These are phyloP conservation scores for Erysimum pusillum DNA, from an alignment of 441 rosid genomes.

Conservation along the genomic window DNA sequence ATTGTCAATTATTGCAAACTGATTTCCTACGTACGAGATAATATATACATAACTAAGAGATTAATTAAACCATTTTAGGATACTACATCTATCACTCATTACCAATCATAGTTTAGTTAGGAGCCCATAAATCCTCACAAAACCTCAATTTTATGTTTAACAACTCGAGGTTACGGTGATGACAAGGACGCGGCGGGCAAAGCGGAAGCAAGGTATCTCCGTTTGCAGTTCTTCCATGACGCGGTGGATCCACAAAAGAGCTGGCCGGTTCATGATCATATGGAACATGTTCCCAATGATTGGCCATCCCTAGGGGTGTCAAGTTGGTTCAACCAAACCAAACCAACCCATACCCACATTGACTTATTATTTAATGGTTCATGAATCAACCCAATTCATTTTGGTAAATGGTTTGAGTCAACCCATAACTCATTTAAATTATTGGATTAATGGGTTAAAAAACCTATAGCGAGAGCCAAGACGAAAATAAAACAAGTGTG, in stretches of 20 bases:
- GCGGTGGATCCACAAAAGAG: slow-evolving; percentile 54
- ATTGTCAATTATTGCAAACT: slow-evolving; percentile 52
- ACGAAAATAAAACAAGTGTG: too few species aligned
- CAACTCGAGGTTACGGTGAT: slow-evolving; percentile 55
- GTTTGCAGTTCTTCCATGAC: slow-evolving; percentile 55
- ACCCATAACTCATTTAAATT: too few species aligned
- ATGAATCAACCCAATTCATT: too few species aligned
- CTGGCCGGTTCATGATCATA: slow-evolving; percentile 33
- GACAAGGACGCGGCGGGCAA: slow-evolving; percentile 47
- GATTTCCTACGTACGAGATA: slow-evolving; percentile 44
- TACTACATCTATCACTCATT: too few species aligned
- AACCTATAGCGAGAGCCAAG: too few species aligned
- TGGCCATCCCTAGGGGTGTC: slow-evolving; percentile 56
- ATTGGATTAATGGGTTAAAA: too few species aligned
- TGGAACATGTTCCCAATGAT: slow-evolving; percentile 46
- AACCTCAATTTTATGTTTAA: not conserved
- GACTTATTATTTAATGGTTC: too few species aligned
- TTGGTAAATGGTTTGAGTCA: too few species aligned
- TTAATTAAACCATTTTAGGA: not conserved
- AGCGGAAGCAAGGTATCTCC: slow-evolving; percentile 58
- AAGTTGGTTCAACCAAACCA: accelerated
- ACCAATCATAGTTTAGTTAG: not conserved
- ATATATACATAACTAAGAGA: not conserved
- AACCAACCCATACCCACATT: too few species aligned
- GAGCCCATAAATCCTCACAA: not conserved